These are phyloP conservation scores for Wickerhamomyces pijperi DNA, from an alignment of 805 yeast species.

Conservation along the genomic window DNA sequence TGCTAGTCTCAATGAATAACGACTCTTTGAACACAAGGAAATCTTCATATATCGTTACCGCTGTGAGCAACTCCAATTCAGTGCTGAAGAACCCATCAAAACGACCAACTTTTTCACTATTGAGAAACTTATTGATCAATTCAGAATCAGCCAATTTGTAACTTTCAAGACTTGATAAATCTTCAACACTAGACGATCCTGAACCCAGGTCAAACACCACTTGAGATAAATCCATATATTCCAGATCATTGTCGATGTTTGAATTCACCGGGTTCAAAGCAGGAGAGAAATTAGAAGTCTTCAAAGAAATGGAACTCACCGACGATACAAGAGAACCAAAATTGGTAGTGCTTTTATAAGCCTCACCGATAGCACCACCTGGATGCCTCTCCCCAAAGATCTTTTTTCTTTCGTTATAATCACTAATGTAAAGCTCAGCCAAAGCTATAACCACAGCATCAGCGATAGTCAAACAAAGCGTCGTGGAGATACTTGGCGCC, in stretches of 20 bases:
- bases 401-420: conserved; percentile 38
- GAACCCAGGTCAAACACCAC: conserved; percentile 13
- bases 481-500: conserved; percentile 82
- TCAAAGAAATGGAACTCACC: conserved; percentile 4
- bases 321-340: conserved; percentile 8
- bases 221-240: conserved; percentile 1
- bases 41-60: conserved; percentile 24
- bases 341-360: conserved; percentile 21
- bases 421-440: conserved; percentile 53
- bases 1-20: neutral
- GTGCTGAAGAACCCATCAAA: conserved; percentile 13
- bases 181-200: neutral
- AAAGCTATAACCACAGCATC: conserved; percentile 73
- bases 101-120: conserved; percentile 15
- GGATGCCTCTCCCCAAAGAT: conserved; percentile 72
- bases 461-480: conserved; percentile 62
- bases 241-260: conserved; percentile 2
- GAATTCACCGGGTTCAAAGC: conserved; percentile 5
- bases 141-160: conserved; percentile 9
- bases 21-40: conserved; percentile 14
- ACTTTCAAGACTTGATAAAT: conserved; percentile 2
- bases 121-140: conserved; percentile 10
- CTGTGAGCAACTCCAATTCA: conserved; percentile 26
- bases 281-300: conserved; percentile 4
- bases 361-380: conserved; percentile 80